Percentiles rank a stretch among this genome's conserved stretches.
Evolutionary conservation across 176 grass and related monocot genomes (phyloP).

Genomic region (Eleusine coracana): DNA sequence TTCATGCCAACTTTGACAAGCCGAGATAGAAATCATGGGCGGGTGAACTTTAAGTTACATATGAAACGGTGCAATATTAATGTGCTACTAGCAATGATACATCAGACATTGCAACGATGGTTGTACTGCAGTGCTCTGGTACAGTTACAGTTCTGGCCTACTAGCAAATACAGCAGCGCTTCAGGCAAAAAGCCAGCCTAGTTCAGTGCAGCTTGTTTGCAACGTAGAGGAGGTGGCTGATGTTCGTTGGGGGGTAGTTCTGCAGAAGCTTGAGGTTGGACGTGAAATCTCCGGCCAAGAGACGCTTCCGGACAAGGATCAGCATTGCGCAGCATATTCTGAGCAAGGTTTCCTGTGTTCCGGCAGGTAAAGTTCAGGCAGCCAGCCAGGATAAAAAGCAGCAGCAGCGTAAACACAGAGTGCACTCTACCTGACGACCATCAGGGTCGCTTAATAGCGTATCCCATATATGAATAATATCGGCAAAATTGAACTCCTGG

Average conservation of each 20-base stretch:
- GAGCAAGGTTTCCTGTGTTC: slow-evolving; percentile 78
- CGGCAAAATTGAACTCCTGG: slow-evolving; percentile 93
- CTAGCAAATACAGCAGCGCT: not conserved
- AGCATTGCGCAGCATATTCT: slow-evolving; percentile 95
- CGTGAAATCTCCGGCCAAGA: slow-evolving; percentile 74
- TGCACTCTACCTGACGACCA: slow-evolving; percentile 65
- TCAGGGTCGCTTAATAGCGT: slow-evolving; percentile 78
- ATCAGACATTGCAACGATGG: not conserved
- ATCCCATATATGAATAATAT: slow-evolving; percentile 94
- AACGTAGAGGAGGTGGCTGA: slow-evolving; percentile 87
- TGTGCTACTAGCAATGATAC: not conserved
- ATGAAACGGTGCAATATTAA: not conserved
- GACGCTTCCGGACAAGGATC: slow-evolving; percentile 81
- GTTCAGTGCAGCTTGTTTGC: slow-evolving; percentile 78
- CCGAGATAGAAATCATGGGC: not conserved
- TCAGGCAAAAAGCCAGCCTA: not conserved
- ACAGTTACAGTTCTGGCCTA: not conserved
- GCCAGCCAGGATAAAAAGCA: not conserved
- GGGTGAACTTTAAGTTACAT: not conserved
- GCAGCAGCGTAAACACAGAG: slow-evolving; percentile 15
- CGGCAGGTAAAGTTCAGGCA: slow-evolving; percentile 6
- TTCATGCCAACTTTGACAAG: not conserved
- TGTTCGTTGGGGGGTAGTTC: slow-evolving; percentile 83
- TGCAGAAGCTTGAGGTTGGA: slow-evolving; percentile 81
- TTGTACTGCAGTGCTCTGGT: not conserved